Base-by-base conservation (phyloP, 257 asterid species). In the Solanum rostratum region DNA sequence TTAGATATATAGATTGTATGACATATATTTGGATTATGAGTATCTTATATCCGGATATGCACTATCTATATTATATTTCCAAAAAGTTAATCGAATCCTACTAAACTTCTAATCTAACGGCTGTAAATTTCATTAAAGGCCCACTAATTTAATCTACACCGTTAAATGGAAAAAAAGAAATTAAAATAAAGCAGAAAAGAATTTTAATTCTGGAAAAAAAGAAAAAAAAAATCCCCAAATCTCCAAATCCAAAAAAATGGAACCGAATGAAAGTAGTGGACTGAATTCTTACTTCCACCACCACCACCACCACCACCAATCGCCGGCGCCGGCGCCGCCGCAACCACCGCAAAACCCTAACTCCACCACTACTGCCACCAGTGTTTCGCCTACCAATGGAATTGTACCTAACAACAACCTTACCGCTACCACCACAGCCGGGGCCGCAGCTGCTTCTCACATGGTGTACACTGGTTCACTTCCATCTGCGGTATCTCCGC, bases 251-350 rank as follows among this genome's bases (percentile, higher is more conserved):
- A 73, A 82, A 53, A 82, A 22, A 79, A 90, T 91, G 93, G 93
- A 91, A 85, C 90, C 90, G 88, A 91, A 88, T 88, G 91, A 91
- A 88, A 87, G 85, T 81, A 84, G 89, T 88, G 91, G 91, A 85
- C 91, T 89, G 66, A 85, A 84, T 90, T 89, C 93, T 86, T 91
- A 84, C 92, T 91, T 65, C 80, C 91, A 89, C 85, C 92, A 80
- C 76, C 88, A 87, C 37, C 86, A 63, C 41, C 81, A 78, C 88
- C 89, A 76, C 86, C 89, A 27, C 62, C 87, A 39, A 54, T 88
- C 39, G 15, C 16, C 53, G 16, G 12, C 50, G 50, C 50, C 50
- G 50, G n/a, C 62, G 13, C 62, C 62, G 60, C 85, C 5, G 54
- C 88, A 3, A 24, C 76, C 76, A 13, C 79, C 79, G 16, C 80